A percentile compares a stretch with the other conserved stretches of the same genome.
Evolutionary conservation across 1,139 yeast species (phyloP).

Genomic region (Pichia sp.): DNA sequence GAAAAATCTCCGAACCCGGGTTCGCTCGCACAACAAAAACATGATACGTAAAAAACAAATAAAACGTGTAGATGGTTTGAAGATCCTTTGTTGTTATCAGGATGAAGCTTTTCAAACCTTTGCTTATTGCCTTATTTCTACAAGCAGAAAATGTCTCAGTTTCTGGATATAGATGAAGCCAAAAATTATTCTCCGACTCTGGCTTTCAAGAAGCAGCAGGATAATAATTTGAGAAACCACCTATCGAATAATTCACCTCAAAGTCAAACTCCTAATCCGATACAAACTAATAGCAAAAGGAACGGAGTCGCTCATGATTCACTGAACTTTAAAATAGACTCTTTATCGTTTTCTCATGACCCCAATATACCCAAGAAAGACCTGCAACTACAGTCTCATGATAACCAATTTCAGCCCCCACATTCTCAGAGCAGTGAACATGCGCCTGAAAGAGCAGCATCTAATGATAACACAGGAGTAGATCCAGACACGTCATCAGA

Average conservation of each 20-base stretch:
- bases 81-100: no score
- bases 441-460: neutral
- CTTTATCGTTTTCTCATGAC: neutral
- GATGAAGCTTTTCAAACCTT: no score
- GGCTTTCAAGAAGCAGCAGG: slow-evolving; percentile 5
- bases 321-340: neutral
- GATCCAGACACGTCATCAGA: neutral
- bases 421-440: neutral
- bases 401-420: neutral
- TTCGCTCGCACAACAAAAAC: no score
- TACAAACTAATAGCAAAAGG: neutral
- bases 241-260: neutral
- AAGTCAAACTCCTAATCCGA: neutral
- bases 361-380: neutral
- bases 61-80: no score
- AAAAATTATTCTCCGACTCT: slow-evolving; percentile 9
- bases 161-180: slow-evolving; percentile 5
- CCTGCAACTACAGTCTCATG: neutral
- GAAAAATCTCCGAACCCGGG: no score
- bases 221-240: neutral
- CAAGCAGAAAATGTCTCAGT: slow-evolving; percentile 8
- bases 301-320: neutral
- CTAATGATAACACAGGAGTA: neutral
- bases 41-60: no score
- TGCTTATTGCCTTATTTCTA: no score